Evolutionary conservation across 805 yeast species (phyloP).

Genomic region (Yarrowia osloensis): DNA sequence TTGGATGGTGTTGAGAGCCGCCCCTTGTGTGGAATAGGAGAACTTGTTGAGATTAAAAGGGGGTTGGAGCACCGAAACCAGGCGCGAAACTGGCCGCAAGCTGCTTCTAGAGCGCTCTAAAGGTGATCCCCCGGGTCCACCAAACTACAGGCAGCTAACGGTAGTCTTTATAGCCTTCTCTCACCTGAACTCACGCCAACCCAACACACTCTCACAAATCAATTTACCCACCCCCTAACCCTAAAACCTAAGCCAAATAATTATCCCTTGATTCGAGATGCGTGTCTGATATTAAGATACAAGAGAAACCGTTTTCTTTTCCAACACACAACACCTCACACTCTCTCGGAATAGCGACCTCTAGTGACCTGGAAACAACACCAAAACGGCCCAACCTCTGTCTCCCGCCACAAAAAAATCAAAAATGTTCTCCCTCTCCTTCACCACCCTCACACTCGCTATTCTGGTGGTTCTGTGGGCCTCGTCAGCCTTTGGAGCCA

Average conservation of each 20-base stretch:
- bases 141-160: no score
- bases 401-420: not conserved
- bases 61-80: no score
- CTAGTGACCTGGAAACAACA: not conserved
- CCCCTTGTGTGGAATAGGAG: not conserved
- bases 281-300: conserved; percentile 6
- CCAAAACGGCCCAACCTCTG: not conserved
- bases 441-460: conserved; percentile 27
- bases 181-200: no score
- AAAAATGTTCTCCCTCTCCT: conserved; percentile 9
- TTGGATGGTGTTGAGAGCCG: not conserved
- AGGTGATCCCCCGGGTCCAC: no score
- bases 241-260: conserved; percentile 25
- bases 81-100: no score
- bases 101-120: no score
- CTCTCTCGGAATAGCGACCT: not conserved
- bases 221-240: conserved; percentile 16
- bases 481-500: conserved; percentile 22
- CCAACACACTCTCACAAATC: not conserved
- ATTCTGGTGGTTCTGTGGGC: conserved; percentile 28
- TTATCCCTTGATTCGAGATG: conserved; percentile 23
- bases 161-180: no score
- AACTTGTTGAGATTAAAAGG: no score
- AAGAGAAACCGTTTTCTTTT: not conserved
- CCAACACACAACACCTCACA: not conserved